Percentiles rank a stretch among this genome's conserved stretches.
Conservation (phyloP, 2,329 filamentous ascomycete species). For the Cytospora piceae region DNA sequence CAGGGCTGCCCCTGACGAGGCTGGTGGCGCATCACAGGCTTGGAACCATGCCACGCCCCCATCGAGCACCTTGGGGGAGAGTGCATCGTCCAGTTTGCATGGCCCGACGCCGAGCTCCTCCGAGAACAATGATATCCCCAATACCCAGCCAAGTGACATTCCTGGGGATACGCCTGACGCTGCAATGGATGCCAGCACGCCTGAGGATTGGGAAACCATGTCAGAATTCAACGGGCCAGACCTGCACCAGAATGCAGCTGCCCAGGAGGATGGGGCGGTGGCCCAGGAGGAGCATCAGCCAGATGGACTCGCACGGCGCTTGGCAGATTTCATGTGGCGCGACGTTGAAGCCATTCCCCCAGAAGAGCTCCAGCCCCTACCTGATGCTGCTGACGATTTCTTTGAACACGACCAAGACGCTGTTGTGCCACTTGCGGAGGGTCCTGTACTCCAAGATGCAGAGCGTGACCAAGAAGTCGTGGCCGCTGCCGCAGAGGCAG, state of each 20-base stretch:
- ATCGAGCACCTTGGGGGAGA: slow-evolving; percentile 29
- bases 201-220: slow-evolving; percentile 25
- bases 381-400: slow-evolving; percentile 46
- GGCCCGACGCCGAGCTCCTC: slow-evolving; percentile 27
- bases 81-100: slow-evolving; percentile 25
- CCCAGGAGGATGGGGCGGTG: slow-evolving; percentile 9
- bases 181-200: background rate
- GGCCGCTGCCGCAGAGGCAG: slow-evolving; percentile 68
- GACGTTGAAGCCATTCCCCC: slow-evolving; percentile 57
- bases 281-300: slow-evolving; percentile 35
- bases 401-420: slow-evolving; percentile 41
- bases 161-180: background rate
- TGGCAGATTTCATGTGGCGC: slow-evolving; percentile 67
- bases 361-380: slow-evolving; percentile 51
- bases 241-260: slow-evolving; percentile 11
- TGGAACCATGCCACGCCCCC: slow-evolving; percentile 28
- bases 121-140: slow-evolving; percentile 11
- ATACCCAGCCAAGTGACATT: background rate
- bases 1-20: slow-evolving; percentile 1
- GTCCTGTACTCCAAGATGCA: slow-evolving; percentile 36
- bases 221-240: slow-evolving; percentile 25
- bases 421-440: slow-evolving; percentile 34
- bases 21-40: slow-evolving; percentile 9
- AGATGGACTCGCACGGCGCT: slow-evolving; percentile 45
- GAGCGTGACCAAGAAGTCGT: slow-evolving; percentile 61